Evolutionary conservation across 768 basidiomycete species (phyloP).

Genomic region (Panellus pusillus): DNA sequence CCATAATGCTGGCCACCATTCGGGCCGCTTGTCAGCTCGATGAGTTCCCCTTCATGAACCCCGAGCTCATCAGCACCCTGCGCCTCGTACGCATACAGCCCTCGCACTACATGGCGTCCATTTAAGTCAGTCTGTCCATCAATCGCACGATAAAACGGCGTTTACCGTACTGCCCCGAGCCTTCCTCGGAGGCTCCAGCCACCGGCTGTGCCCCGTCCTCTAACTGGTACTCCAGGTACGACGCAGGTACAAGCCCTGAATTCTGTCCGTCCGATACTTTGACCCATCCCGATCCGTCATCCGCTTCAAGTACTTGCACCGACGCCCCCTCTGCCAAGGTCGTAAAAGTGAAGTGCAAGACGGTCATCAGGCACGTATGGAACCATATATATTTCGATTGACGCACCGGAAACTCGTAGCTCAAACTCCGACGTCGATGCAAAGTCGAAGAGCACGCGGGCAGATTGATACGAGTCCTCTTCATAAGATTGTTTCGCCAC

Average conservation of each 20-base stretch:
- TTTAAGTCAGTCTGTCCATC: conserved; percentile 10
- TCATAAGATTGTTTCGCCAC: conserved; percentile 36
- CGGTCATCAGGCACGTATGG: conserved; percentile 1
- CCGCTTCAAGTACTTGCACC: conserved; percentile 72
- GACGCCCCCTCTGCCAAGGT: conserved; percentile 52
- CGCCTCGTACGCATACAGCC: conserved; percentile 76
- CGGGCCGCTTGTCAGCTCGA: conserved; percentile 65
- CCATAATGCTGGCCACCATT: conserved; percentile 66
- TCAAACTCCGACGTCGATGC: conserved; percentile 76
- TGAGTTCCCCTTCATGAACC: conserved; percentile 57
- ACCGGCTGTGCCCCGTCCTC: conserved; percentile 24
- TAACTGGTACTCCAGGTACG: conserved; percentile 51
- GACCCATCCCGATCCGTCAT: conserved; percentile 87
- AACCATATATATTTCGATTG: not conserved
- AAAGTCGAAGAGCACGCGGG: conserved; percentile 75
- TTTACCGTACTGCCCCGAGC: conserved; percentile 51
- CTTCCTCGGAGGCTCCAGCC: conserved; percentile 27
- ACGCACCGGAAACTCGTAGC: conserved; percentile 61
- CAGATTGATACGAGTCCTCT: conserved; percentile 46
- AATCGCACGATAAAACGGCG: conserved; percentile 20
- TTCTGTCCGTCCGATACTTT: conserved; percentile 61
- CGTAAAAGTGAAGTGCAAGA: conserved; percentile 14
- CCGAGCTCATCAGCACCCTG: conserved; percentile 71
- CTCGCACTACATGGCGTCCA: conserved; percentile 57
- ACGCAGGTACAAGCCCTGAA: conserved; percentile 81